phyloP scores from a whole-genome alignment of 352 stramenopile species.

The Pythium utonaiense region DNA sequence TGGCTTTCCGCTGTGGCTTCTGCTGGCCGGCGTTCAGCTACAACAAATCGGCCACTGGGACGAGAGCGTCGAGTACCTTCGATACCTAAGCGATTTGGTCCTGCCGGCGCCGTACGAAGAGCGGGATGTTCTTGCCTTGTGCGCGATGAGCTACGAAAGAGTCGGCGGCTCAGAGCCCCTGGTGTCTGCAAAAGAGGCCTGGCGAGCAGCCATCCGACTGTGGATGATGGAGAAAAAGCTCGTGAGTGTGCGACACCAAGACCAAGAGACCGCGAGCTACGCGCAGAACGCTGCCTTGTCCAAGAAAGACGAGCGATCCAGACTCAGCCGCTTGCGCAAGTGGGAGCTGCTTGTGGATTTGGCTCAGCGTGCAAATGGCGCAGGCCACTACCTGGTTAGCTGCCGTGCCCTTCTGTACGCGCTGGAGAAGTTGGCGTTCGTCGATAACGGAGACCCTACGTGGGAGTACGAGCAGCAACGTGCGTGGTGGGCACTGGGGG shows the following conservation, averaged over 20 bases:
- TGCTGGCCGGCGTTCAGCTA: slow-evolving; percentile 57
- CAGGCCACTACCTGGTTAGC: slow-evolving; percentile 57
- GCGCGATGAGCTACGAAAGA: slow-evolving; percentile 50
- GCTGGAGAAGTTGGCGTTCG: slow-evolving; percentile 25
- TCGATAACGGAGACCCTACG: not conserved
- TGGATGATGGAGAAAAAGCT: slow-evolving; percentile 43
- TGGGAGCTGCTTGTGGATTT: slow-evolving; percentile 54
- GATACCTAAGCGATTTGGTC: slow-evolving; percentile 50
- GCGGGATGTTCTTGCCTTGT: slow-evolving; percentile 53
- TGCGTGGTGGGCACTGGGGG: slow-evolving; percentile 54
- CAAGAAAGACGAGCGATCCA: not conserved
- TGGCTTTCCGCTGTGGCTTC: slow-evolving; percentile 46
- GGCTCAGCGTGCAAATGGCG: slow-evolving; percentile 30
- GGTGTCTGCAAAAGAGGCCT: slow-evolving; percentile 40
- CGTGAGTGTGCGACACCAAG: not conserved
- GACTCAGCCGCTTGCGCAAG: slow-evolving; percentile 24
- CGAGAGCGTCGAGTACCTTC: slow-evolving; percentile 57
- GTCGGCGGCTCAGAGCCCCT: not conserved
- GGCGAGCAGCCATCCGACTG: slow-evolving; percentile 46
- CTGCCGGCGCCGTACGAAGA: slow-evolving; percentile 48
- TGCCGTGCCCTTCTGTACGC: slow-evolving; percentile 44
- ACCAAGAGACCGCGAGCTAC: not conserved
- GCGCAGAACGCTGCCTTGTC: not conserved
- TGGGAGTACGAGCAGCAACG: slow-evolving; percentile 16
- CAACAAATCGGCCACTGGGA: slow-evolving; percentile 50